Conservation (phyloP, 2,329 filamentous ascomycete genomes). For the Calonectria hawksworthii region DNA sequence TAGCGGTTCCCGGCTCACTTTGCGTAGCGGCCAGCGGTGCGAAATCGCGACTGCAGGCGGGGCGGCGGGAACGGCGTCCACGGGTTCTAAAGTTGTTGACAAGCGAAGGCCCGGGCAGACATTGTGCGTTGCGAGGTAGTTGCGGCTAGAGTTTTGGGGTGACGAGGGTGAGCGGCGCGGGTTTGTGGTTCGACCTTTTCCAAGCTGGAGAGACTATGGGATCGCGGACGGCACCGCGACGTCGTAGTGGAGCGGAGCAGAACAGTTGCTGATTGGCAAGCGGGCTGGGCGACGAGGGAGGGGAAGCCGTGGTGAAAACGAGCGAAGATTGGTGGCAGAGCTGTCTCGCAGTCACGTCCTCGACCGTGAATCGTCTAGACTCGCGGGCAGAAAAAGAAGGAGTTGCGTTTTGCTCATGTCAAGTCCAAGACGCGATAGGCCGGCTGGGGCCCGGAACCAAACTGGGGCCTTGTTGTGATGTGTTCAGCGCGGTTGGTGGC, state of each 20-base stretch:
- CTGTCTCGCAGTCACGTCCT: slow-evolving; percentile 1
- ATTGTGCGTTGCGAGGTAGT: slow-evolving; percentile 20
- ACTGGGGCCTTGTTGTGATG: slow-evolving; percentile 23
- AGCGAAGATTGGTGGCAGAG: background rate
- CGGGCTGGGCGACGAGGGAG: background rate
- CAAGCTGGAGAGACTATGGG: slow-evolving; percentile 13
- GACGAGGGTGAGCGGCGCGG: background rate
- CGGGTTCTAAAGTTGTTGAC: slow-evolving; percentile 19
- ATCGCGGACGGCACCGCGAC: slow-evolving; percentile 23
- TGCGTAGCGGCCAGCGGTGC: background rate
- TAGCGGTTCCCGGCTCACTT: slow-evolving; percentile 26
- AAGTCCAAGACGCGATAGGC: slow-evolving; percentile 24
- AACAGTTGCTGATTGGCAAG: slow-evolving; percentile 9
- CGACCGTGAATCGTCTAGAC: background rate
- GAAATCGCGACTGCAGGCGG: background rate
- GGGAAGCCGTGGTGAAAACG: background rate
- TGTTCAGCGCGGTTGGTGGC: slow-evolving; percentile 21
- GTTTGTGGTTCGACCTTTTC: slow-evolving; percentile 23
- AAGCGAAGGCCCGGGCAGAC: slow-evolving; percentile 6
- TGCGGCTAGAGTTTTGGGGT: background rate
- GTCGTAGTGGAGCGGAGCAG: slow-evolving; percentile 24
- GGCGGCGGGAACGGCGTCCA: slow-evolving; percentile 9
- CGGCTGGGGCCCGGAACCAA: background rate
- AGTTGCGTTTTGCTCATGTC: slow-evolving; percentile 14
- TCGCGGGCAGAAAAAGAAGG: background rate